Evolutionary conservation across 2,329 filamentous ascomycete genomes (phyloP).

Genomic region (Seiridium unicorne): DNA sequence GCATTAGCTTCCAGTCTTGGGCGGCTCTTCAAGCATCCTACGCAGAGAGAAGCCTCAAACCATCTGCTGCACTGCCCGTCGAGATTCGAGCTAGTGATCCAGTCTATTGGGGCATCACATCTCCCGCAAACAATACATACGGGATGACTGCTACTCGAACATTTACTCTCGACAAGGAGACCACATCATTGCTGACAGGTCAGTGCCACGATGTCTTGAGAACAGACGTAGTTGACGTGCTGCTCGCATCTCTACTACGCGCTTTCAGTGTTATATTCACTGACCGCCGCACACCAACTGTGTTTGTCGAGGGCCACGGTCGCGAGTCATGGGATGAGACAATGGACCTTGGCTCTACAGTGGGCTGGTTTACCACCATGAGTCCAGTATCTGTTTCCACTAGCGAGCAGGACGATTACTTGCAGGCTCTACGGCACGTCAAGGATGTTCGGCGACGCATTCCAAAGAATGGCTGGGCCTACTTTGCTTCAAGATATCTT

Average conservation of each 20-base stretch:
- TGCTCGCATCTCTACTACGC: constrained; percentile 8
- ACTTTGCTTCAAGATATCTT: constrained; percentile 34
- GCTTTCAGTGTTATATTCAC: constrained; percentile 10
- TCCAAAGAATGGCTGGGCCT: constrained; percentile 33
- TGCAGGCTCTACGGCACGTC: constrained; percentile 11
- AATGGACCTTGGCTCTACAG: constrained; percentile 12
- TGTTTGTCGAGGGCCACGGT: constrained; percentile 15
- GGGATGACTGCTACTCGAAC: not conserved
- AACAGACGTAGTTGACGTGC: constrained; percentile 10
- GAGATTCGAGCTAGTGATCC: not conserved
- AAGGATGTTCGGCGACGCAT: constrained; percentile 34
- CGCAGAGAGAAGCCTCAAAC: not conserved
- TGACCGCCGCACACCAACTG: constrained; percentile 9
- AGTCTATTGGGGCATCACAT: not conserved
- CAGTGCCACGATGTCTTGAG: constrained; percentile 4
- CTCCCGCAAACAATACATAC: not conserved
- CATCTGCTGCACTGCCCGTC: not conserved
- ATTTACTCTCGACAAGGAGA: not conserved
- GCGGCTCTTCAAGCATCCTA: not conserved
- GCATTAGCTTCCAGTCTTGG: constrained; percentile 3
- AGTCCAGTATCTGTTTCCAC: not conserved
- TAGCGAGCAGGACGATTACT: not conserved
- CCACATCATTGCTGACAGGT: not conserved
- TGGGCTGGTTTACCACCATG: constrained; percentile 12
- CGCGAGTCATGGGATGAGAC: constrained; percentile 8